Conservation (phyloP, 2,329 filamentous ascomycete genomes). For the Ceratocystis variospora region DNA sequence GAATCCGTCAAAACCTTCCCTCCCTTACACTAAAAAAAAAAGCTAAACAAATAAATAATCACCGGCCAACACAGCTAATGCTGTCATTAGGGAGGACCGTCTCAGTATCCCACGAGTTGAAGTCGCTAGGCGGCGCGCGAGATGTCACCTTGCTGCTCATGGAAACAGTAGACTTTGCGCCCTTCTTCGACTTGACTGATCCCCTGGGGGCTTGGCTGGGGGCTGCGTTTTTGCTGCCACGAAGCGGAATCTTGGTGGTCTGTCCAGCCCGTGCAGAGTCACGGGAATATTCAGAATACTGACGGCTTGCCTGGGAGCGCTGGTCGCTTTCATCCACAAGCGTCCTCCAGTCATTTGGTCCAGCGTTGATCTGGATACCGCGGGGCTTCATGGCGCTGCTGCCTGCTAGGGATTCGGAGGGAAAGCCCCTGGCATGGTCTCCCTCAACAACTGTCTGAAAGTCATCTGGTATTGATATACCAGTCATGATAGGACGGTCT, state of each 20-base stretch:
- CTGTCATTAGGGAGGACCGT: slow-evolving; percentile 48
- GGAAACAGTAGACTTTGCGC: slow-evolving; percentile 7
- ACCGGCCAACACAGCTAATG: slow-evolving; percentile 44
- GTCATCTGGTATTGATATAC: slow-evolving; percentile 9
- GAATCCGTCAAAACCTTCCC: not conserved
- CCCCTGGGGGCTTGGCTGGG: slow-evolving; percentile 4
- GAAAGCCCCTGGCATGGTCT: not conserved
- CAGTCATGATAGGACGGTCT: not conserved
- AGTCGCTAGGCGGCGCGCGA: slow-evolving; percentile 31
- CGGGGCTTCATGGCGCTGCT: not conserved
- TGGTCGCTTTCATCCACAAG: not conserved
- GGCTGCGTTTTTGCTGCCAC: not conserved
- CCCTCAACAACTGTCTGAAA: slow-evolving; percentile 10
- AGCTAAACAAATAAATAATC: not conserved
- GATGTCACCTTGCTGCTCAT: slow-evolving; percentile 26
- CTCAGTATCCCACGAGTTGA: slow-evolving; percentile 32
- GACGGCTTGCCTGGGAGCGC: not conserved
- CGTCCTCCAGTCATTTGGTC: slow-evolving; percentile 5
- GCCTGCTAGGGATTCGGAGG: not conserved
- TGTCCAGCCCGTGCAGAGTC: not conserved
- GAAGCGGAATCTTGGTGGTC: not conserved
- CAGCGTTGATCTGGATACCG: slow-evolving; percentile 10
- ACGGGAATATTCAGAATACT: not conserved
- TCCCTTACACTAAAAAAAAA: not conserved
- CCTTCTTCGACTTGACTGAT: not conserved